Evolutionary conservation across 306 rosid genomes (phyloP), one percentile per base, ranked within the genome.

Genomic region (Amphicarpaea edgeworthii): DNA sequence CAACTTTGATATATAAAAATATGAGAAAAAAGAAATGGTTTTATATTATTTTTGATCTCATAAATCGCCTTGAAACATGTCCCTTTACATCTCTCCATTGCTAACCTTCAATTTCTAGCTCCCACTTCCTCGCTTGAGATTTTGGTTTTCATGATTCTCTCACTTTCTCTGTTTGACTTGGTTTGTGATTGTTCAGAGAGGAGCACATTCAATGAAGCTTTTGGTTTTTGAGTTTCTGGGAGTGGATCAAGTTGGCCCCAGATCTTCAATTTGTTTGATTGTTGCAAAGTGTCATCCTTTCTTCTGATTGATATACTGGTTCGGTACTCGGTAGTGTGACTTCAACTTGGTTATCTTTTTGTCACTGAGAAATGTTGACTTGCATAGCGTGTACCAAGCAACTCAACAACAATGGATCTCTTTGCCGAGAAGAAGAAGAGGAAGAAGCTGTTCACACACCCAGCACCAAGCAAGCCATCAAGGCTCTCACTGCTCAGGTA

Each of bases 341-440:
- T 34, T 62, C 68, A 24, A 30, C 21, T 45, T 67, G 64, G 40
- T 82, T 26, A 55, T 49, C 69, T 74, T 51, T 78, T 62, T 70
- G 37, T 15, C 3, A 11, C 59, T 83, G 78, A 67, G 75, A 80
- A 82, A 95, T 92, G 99, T 83, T 95, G 89, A 92, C 93, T 77
- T 95, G 99, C 86, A 89, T 92, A 62, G 89, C 99, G 4, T 92
- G 99, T 89, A 86, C 97, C 17, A 90, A 95, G 89, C 92, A 90
- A 73, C 96, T 90, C 65, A 89, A 81, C 65, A 89, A 81, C 72
- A 87, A 92, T 83, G 96, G 97, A 92, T 95, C 99, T 92, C 93
- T 89, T 72, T 87, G 58, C 49, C 96, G 17, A 21, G 87, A 21
- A 21, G 87, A 81, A 65, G 92, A 89, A 5, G 96, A 88, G 6